Evolutionary conservation across 257 asterid species (phyloP).

Genomic region (Agastache rugosa): DNA sequence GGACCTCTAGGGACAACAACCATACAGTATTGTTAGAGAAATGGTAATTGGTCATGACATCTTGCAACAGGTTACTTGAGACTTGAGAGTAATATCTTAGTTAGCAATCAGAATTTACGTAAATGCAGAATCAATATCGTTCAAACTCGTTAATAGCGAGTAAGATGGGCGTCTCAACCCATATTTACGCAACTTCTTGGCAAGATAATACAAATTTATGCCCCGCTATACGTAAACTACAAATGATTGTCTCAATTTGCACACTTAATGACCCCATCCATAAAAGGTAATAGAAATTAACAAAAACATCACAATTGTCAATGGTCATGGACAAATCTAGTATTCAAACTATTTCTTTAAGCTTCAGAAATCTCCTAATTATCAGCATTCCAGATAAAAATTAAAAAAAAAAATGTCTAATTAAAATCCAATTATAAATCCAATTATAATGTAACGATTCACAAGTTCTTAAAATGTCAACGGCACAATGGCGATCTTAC

Average conservation of each 20-base stretch:
- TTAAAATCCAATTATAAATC: neutral
- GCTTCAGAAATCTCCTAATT: slow-evolving; percentile 17
- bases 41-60: slow-evolving; percentile 5
- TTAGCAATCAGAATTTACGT: neutral
- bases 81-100: neutral
- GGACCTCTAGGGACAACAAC: neutral
- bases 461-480: slow-evolving; percentile 22
- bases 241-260: neutral
- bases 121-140: neutral
- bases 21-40: neutral
- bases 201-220: neutral
- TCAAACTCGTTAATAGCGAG: neutral
- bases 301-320: neutral
- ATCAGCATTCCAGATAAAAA: slow-evolving; percentile 11
- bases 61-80: neutral
- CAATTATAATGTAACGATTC: slow-evolving; percentile 6
- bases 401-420: neutral
- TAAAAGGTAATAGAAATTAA: neutral
- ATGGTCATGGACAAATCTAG: neutral
- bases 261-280: slow-evolving; percentile 4
- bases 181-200: slow-evolving; percentile 6
- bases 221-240: neutral
- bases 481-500: neutral
- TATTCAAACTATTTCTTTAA: neutral
- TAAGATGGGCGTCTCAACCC: neutral